Base-by-base conservation (phyloP, 768 basidiomycete species). In the Rhodotorula paludigena region DNA sequence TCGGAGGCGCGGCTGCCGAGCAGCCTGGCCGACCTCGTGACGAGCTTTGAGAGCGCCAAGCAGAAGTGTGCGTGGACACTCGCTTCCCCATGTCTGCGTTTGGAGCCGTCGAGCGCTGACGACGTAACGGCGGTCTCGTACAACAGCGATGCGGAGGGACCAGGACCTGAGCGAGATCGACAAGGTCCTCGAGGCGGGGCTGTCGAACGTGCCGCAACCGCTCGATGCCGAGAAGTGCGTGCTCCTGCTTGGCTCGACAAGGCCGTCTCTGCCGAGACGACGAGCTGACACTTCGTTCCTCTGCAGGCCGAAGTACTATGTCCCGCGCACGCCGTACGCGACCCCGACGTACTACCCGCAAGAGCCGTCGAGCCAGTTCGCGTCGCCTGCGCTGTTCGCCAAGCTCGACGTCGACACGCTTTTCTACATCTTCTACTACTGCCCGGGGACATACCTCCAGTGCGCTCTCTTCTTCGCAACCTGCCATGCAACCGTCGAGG, bases 401-500 rank as follows among this genome's bases (percentile, higher is more conserved):
- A 89, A 92, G 77, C 84, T 98, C 68, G 96, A 99, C 72, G 87
- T 96, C 56, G 96, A 99, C 81, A 97, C 94, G 28, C 82, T 98
- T 16, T 98, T 99, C 80, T 99, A 92, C 81, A 89, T 98, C 76
- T 99, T 99, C 80, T 99, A 99, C 81, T 98, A 90, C 81, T 85
- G 89, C 57, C 91, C 92, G 18, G 93, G 93, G 64, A 96, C 94
- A 73, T 98, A 98, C 81, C 91, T 93, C 78, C 96, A 99, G 91
- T 94, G 77, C 75, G 87, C 18, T 28, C 35, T 20, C 35, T 3
- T 35, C 32, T 32, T 47, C 16, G 14, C 11, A 33, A 18, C 14
- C 41, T 47, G 15, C 45, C 48, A 53, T 2, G 14, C 21, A 69
- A 9, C 30, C 33, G 33, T 18, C 23, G 20, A 15, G 52, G 36